Conservation (phyloP, 495 filamentous ascomycete species). For the Xylaria curta region DNA sequence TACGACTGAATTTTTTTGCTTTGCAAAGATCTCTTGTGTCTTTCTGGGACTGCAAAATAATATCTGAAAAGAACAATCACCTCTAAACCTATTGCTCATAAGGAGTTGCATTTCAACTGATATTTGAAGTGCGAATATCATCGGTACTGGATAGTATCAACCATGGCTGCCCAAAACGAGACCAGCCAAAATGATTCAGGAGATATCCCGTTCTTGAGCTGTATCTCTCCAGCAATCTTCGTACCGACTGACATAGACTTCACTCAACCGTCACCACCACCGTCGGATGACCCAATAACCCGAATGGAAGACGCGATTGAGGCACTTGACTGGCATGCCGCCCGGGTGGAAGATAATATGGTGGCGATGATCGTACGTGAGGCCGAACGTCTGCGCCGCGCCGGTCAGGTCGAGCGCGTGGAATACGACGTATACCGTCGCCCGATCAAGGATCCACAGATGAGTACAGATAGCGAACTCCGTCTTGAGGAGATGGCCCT, state of each 20-base stretch:
- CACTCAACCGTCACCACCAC: conserved; percentile 32
- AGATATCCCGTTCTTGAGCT: conserved; percentile 41
- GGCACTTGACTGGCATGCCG: conserved; percentile 50
- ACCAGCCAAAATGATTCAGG: conserved; percentile 20
- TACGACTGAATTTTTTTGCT: neutral
- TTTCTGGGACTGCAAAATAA: neutral
- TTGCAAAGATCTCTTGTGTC: neutral
- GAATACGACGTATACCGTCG: conserved; percentile 16
- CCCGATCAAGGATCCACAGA: neutral
- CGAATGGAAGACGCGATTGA: conserved; percentile 44
- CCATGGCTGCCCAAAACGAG: conserved; percentile 11
- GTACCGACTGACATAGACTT: conserved; percentile 48
- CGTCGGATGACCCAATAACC: conserved; percentile 39
- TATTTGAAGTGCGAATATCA: neutral
- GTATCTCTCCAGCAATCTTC: conserved; percentile 51
- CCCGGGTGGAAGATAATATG: conserved; percentile 50
- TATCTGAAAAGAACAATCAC: neutral
- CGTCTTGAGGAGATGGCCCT: conserved; percentile 19
- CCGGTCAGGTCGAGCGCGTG: conserved; percentile 25
- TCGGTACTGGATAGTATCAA: neutral
- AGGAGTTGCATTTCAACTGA: neutral
- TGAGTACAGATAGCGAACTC: neutral
- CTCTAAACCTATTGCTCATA: neutral
- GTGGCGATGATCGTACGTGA: conserved; percentile 49
- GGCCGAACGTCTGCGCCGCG: conserved; percentile 41